Evolutionary conservation across 768 basidiomycete species (phyloP).

Genomic region (Leucosporidium creatinivorum): DNA sequence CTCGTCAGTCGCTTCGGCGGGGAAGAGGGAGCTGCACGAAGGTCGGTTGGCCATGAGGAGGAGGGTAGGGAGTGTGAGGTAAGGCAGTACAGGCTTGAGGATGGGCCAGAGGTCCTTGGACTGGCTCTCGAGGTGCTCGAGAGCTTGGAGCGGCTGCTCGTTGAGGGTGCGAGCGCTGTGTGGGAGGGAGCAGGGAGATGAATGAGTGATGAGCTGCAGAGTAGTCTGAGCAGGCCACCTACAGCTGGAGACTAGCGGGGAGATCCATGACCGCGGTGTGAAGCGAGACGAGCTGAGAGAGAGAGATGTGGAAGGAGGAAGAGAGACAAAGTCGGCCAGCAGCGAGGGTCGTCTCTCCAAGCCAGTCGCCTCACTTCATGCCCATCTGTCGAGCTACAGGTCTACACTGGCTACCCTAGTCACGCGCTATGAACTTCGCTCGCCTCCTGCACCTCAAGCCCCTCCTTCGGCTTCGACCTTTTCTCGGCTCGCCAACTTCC

Average conservation of each 20-base stretch:
- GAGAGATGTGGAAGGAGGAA: too few species aligned
- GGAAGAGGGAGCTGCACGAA: not conserved
- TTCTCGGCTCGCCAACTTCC: too few species aligned
- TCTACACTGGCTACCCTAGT: too few species aligned
- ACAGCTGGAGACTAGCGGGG: conserved; percentile 3
- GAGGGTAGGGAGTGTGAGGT: conserved; percentile 7
- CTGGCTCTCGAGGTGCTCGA: not conserved
- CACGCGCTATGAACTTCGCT: too few species aligned
- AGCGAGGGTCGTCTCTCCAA: too few species aligned
- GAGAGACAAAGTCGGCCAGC: too few species aligned
- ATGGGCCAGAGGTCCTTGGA: not conserved
- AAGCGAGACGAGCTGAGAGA: too few species aligned
- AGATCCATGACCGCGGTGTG: not conserved
- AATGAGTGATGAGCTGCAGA: not conserved
- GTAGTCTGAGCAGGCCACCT: not conserved
- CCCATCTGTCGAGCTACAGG: too few species aligned
- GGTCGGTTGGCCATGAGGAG: not conserved
- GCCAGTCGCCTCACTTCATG: too few species aligned
- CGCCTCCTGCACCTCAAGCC: too few species aligned
- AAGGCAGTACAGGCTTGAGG: not conserved
- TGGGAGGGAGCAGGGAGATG: not conserved
- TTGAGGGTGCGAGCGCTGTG: conserved; percentile 2
- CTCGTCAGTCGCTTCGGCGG: not conserved
- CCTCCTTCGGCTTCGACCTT: too few species aligned
- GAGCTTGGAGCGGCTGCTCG: not conserved